Base-by-base conservation (phyloP, 805 yeast genomes). In the Kodamaea kakaduensis region DNA sequence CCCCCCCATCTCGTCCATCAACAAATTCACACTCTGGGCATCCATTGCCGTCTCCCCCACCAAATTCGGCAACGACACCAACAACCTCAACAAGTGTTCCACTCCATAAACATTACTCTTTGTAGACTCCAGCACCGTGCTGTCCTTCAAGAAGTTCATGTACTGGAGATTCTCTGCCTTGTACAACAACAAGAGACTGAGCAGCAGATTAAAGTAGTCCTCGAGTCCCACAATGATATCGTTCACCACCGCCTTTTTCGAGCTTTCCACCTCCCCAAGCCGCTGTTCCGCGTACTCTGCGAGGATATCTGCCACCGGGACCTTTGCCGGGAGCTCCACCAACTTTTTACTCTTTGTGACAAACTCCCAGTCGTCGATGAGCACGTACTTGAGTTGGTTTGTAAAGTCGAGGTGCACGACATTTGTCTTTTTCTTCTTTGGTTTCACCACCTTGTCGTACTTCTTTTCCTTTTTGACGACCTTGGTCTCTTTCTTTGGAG, bases 301-400 rank as follows among this genome's bases (percentile, higher is more conserved):
- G 6, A 90, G 54, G 2, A 87, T 72, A 2, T 60, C 64, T 1
- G 67, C 61, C 1, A 84, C 83, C 0, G 75, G 71, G 3, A 67
- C 67, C 22, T 57, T 58, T 10, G 76, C 65, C 0, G 96, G 96
- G 26, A 89, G 56, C 17, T 71, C 60, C 3, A 85, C 74, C 27
- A 87, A 57, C 54, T 79, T 77, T 34, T 81, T 81, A 46, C 87
- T 84, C 47, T 84, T 84, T 1, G 97, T 88, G 21, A 90, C 72
- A 46, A 68, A 69, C 57, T 90, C 96, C 98, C 97, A 90, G 63
- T 90, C 97, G 55, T 86, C 88, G 1, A 89, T 95, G 24, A 90
- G 62, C 3, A 79, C 49, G 5, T 81, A 64, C 56, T 88, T 89
- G 38, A 90, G 64, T 21, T 69, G 59, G 5, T 81, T 63, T 54